Evolutionary conservation across 2,329 filamentous ascomycete species (phyloP), one percentile per base, ranked within the genome.

Genomic region (Sclerotinia trifoliorum): DNA sequence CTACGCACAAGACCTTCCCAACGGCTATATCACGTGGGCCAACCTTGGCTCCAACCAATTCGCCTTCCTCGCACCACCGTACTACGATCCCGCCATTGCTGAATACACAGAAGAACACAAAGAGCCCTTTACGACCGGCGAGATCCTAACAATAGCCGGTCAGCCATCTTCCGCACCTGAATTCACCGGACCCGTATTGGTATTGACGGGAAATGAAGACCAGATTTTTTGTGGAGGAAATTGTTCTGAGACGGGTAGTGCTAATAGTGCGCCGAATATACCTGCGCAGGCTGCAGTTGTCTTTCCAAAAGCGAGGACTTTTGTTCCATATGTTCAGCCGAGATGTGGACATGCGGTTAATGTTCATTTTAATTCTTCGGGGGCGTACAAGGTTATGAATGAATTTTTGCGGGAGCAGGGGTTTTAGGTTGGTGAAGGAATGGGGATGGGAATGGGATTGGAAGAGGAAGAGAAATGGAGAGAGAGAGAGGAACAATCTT

Each of bases 371-470:
- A 46, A 46, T 35, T 39, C 65, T 26, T 24, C 48, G n/a, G 65
- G 35, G 32, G 65, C 56, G 29, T 67, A 67, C 32, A 24, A 26
- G 19, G 56, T 67, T 17, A 67, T 67, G 65, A 67, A 67, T 62
- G 49, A 15, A 19, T 62, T 67, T 55, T 67, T 62, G 56, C 29
- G n/a, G 19, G 17, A 5, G 2, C 6, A 39, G n/a, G 61, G 61
- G n/a, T 21, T 64, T 29, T 52, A 61, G 19, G 8, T 19, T 44
- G 3, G 56, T 13, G 26, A 6, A 6, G 10, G 0, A 26, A 42
- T 42, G 19, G 17, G 55, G 2, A 6, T 3, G 1, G 2, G 42
- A 4, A 6, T 10, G 17, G 55, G 2, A 6, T 3, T 3, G 2
- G 42, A 4, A 6, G 17, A 32, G 11, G 5, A 7, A 11, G 32